Evolutionary conservation across 768 basidiomycete genomes (phyloP).

Genomic region (Pleurotus giganteus): DNA sequence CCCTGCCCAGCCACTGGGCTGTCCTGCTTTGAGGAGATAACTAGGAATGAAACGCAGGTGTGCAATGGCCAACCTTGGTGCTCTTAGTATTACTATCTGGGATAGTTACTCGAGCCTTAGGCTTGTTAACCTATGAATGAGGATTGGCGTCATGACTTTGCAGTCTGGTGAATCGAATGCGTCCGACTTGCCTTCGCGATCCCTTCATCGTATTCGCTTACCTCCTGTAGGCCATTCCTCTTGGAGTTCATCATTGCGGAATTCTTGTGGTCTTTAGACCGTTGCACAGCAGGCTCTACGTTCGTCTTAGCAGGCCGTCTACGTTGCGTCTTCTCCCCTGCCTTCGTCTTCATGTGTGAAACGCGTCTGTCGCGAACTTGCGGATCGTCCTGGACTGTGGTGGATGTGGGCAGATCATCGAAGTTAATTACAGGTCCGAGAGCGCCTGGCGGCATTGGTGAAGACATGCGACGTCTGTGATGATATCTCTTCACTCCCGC

Average conservation of each 20-base stretch:
- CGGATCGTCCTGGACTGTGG: background rate
- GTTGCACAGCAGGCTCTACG: slow-evolving; percentile 6
- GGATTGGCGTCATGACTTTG: too few species aligned
- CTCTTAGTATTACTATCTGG: too few species aligned
- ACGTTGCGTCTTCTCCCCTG: slow-evolving; percentile 17
- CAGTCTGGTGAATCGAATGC: too few species aligned
- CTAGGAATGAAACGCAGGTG: too few species aligned
- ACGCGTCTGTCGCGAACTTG: slow-evolving; percentile 15
- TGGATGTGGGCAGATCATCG: slow-evolving; percentile 28
- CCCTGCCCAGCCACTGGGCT: too few species aligned
- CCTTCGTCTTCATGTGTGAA: slow-evolving; percentile 28
- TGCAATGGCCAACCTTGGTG: too few species aligned
- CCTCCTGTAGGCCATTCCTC: background rate
- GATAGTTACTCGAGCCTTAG: too few species aligned
- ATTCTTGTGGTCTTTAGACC: slow-evolving; percentile 8
- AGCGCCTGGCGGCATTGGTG: slow-evolving; percentile 16
- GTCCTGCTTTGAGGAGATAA: too few species aligned
- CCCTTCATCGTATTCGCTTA: too few species aligned
- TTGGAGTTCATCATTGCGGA: background rate
- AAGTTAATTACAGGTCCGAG: slow-evolving; percentile 21
- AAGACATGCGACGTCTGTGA: slow-evolving; percentile 31
- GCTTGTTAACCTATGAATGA: too few species aligned
- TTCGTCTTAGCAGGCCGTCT: slow-evolving; percentile 12
- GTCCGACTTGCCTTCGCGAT: too few species aligned
- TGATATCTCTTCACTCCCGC: slow-evolving; percentile 15